Percentiles rank a stretch among this genome's conserved stretches.
phyloP scores from a whole-genome alignment of 2,329 filamentous ascomycete species.

The Ophiostoma quercus region DNA sequence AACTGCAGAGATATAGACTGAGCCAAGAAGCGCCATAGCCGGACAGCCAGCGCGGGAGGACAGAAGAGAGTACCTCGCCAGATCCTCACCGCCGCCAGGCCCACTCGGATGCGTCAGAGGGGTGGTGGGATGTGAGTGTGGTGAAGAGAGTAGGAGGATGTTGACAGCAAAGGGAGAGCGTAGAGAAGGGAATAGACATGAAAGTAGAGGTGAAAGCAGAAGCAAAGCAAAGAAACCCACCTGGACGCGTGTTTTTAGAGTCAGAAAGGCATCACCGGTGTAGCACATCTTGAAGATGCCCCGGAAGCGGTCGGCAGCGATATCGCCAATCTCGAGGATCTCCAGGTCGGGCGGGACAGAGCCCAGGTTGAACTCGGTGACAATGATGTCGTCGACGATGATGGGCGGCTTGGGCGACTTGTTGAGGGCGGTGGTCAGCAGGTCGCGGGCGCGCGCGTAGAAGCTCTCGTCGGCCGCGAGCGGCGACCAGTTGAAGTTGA shows the following conservation, averaged over 20 bases:
- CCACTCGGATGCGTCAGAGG: constrained; percentile 7
- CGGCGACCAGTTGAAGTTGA: constrained; percentile 99
- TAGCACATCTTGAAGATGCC: constrained; percentile 99
- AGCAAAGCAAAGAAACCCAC: constrained; percentile 43
- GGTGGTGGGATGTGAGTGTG: constrained; percentile 15
- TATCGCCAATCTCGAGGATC: constrained; percentile 93
- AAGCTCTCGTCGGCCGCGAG: constrained; percentile 91
- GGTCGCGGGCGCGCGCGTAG: constrained; percentile 84
- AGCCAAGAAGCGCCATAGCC: not conserved
- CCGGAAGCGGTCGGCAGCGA: constrained; percentile 93
- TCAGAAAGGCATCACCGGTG: constrained; percentile 89
- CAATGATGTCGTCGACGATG: constrained; percentile 98
- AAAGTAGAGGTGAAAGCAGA: no score
- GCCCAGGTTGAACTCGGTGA: constrained; percentile 94
- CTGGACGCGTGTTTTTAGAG: constrained; percentile 91
- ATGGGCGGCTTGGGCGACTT: constrained; percentile 97
- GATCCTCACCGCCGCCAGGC: constrained; percentile 1
- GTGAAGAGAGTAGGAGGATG: constrained; percentile 19
- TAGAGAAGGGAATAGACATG: no score
- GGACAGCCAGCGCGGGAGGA: not conserved
- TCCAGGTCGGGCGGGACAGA: constrained; percentile 91
- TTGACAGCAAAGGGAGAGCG: not conserved
- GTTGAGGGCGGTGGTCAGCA: constrained; percentile 91
- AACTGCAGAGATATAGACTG: not conserved
- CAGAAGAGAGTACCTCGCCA: not conserved